These are phyloP conservation scores for Daldinia loculata DNA, from an alignment of 495 filamentous ascomycete species.

Conservation along the genomic window DNA sequence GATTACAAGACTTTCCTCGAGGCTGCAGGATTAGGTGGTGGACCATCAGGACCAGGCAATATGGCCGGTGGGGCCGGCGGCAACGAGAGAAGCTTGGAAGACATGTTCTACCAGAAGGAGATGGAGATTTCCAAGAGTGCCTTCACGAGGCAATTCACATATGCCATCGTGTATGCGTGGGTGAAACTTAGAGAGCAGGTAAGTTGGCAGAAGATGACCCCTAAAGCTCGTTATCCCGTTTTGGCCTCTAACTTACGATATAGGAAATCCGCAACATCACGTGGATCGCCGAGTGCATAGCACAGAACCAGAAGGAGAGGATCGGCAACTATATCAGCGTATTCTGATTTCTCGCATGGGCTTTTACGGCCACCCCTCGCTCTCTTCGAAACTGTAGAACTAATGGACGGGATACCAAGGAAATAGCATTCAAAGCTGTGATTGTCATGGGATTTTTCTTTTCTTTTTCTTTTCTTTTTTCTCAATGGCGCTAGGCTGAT, in stretches of 20 bases:
- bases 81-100: slow-evolving; percentile 91
- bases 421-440: slow-evolving; percentile 30
- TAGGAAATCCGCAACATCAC: slow-evolving; percentile 99
- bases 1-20: slow-evolving; percentile 98
- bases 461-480: not conserved
- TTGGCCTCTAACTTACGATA: slow-evolving; percentile 9
- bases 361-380: slow-evolving; percentile 19
- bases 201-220: slow-evolving; percentile 43
- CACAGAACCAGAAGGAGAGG: slow-evolving; percentile 98
- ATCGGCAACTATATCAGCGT: slow-evolving; percentile 99
- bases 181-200: slow-evolving; percentile 98
- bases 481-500: slow-evolving; percentile 35
- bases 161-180: slow-evolving; percentile 96
- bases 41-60: slow-evolving; percentile 76
- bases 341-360: slow-evolving; percentile 58
- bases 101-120: slow-evolving; percentile 98
- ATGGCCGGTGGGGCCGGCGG: slow-evolving; percentile 79
- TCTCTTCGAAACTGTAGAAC: slow-evolving; percentile 48
- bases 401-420: slow-evolving; percentile 45
- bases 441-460: slow-evolving; percentile 27
- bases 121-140: slow-evolving; percentile 96
- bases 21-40: slow-evolving; percentile 82
- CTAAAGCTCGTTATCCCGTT: not conserved
- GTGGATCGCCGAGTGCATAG: slow-evolving; percentile 99
- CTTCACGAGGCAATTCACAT: slow-evolving; percentile 96